Evolutionary conservation across 2,329 filamentous ascomycete species (phyloP).

Genomic region (Claviceps digitariae): DNA sequence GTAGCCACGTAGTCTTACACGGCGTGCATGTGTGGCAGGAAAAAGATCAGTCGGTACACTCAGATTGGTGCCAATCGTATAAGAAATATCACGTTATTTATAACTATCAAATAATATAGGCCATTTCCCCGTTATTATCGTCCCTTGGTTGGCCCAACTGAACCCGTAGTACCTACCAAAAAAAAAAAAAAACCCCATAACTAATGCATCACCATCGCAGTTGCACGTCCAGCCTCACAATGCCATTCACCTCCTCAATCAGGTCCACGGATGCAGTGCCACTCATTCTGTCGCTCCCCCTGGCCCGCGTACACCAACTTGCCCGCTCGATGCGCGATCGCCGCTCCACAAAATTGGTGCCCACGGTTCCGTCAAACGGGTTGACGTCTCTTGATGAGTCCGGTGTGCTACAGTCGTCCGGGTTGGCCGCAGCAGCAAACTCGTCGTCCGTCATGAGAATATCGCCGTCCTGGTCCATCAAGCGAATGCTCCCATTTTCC

Average conservation of each 20-base stretch:
- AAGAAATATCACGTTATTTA: no score
- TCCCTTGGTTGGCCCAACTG: no score
- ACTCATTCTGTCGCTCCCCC: slow-evolving; percentile 8
- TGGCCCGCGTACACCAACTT: slow-evolving; percentile 3
- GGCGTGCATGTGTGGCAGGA: no score
- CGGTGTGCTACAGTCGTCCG: background rate
- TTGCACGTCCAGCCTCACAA: slow-evolving; percentile 26
- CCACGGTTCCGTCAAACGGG: slow-evolving; percentile 6
- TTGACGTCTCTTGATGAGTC: slow-evolving; percentile 2
- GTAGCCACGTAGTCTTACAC: no score
- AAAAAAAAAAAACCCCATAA: no score
- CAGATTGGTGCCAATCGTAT: no score
- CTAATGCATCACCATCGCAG: slow-evolving; percentile 10
- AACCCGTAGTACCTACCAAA: no score
- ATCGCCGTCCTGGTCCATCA: slow-evolving; percentile 18
- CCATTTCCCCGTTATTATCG: no score
- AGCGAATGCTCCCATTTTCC: slow-evolving; percentile 19
- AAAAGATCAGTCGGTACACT: no score
- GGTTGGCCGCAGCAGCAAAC: background rate
- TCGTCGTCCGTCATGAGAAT: slow-evolving; percentile 13
- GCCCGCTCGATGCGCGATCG: slow-evolving; percentile 4
- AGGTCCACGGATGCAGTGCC: slow-evolving; percentile 16
- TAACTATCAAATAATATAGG: no score
- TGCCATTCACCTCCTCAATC: slow-evolving; percentile 22
- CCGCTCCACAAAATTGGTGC: slow-evolving; percentile 4